Conservation (phyloP, 2,329 filamentous ascomycete genomes). For the Calonectria pseudoreteaudii region DNA sequence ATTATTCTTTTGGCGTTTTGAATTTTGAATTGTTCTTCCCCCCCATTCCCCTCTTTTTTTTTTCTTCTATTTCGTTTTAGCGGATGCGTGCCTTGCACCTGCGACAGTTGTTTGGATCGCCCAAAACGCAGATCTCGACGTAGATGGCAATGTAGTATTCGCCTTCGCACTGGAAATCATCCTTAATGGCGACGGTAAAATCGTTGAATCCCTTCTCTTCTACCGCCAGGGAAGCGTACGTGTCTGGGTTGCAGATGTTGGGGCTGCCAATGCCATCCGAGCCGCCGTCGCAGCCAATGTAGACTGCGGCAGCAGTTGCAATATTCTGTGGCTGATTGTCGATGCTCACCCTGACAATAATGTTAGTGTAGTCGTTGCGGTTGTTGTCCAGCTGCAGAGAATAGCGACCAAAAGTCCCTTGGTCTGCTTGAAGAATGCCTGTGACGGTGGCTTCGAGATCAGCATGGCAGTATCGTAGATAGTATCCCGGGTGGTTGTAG, state of each 20-base stretch:
- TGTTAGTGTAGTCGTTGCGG: constrained; percentile 15
- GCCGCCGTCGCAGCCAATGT: constrained; percentile 30
- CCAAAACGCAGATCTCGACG: constrained; percentile 38
- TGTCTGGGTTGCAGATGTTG: constrained; percentile 39
- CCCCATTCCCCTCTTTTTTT: neutral
- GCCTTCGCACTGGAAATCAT: constrained; percentile 37
- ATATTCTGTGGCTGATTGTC: constrained; percentile 26
- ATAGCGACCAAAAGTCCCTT: constrained; percentile 28
- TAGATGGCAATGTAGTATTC: constrained; percentile 40
- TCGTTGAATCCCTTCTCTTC: constrained; percentile 35
- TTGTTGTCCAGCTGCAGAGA: constrained; percentile 32
- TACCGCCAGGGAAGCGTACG: constrained; percentile 31
- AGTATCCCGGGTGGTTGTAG: constrained; percentile 29
- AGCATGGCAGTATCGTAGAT: constrained; percentile 23
- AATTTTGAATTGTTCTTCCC: no score
- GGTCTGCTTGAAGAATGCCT: constrained; percentile 20
- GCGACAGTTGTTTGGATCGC: constrained; percentile 19
- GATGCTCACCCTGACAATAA: constrained; percentile 31
- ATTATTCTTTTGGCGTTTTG: neutral
- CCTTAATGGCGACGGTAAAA: constrained; percentile 33
- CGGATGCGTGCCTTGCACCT: constrained; percentile 16
- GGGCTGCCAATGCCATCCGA: constrained; percentile 11
- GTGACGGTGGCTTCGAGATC: constrained; percentile 30
- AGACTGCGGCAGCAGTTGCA: constrained; percentile 29
- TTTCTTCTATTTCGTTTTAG: neutral